Evolutionary conservation across 2,329 filamentous ascomycete species (phyloP).

Genomic region (Massarina eburnea): DNA sequence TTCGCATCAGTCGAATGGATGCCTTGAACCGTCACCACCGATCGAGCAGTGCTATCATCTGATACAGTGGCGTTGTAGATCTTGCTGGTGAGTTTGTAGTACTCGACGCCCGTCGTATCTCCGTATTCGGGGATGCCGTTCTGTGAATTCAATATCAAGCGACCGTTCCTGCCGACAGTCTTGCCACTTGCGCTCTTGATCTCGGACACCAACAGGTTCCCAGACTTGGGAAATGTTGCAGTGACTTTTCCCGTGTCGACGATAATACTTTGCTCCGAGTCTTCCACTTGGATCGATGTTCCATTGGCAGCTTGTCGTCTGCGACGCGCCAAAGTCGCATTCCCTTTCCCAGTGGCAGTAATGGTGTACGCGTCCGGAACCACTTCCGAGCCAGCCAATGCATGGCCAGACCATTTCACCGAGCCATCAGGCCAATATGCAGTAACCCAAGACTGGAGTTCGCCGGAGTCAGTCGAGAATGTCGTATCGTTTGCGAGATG

Average conservation of each 20-base stretch:
- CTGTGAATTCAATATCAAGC: slow-evolving; percentile 57
- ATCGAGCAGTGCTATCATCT: slow-evolving; percentile 45
- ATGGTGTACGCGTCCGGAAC: slow-evolving; percentile 50
- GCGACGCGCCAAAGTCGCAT: slow-evolving; percentile 10
- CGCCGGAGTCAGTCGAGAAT: slow-evolving; percentile 32
- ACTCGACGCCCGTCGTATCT: slow-evolving; percentile 39
- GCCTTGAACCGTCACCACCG: slow-evolving; percentile 52
- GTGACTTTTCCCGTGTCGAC: slow-evolving; percentile 38
- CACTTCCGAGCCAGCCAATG: slow-evolving; percentile 49
- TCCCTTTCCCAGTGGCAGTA: slow-evolving; percentile 30
- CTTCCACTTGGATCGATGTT: slow-evolving; percentile 26
- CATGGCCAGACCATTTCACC: slow-evolving; percentile 64
- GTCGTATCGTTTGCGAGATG: slow-evolving; percentile 40
- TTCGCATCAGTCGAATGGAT: slow-evolving; percentile 33
- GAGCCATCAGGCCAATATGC: slow-evolving; percentile 64
- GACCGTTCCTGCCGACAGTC: slow-evolving; percentile 39
- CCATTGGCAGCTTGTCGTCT: slow-evolving; percentile 19
- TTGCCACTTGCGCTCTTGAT: slow-evolving; percentile 44
- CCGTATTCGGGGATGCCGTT: slow-evolving; percentile 47
- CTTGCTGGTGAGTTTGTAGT: slow-evolving; percentile 52
- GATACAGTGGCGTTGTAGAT: slow-evolving; percentile 56
- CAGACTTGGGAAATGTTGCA: slow-evolving; percentile 38
- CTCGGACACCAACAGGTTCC: slow-evolving; percentile 30
- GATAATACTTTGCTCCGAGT: slow-evolving; percentile 23
- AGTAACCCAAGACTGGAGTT: slow-evolving; percentile 59